Percentiles rank a stretch among this genome's conserved stretches.
These are phyloP conservation scores for Scheffersomyces spartinae DNA, from an alignment of 805 yeast genomes.

Conservation along the genomic window DNA sequence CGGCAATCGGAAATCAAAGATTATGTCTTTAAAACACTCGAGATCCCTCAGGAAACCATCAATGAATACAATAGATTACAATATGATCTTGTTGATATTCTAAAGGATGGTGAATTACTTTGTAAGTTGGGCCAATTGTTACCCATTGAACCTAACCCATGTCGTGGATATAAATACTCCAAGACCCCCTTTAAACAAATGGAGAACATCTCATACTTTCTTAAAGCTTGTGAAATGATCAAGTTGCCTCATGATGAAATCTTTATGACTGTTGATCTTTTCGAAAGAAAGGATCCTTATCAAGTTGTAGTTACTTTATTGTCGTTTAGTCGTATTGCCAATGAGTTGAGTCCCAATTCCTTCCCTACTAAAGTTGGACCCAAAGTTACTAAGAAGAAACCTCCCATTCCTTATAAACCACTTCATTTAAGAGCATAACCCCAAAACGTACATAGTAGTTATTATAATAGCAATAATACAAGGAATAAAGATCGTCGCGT, in stretches of 20 bases:
- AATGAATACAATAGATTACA: constrained; percentile 9
- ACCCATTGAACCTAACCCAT: constrained; percentile 13
- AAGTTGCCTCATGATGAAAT: constrained; percentile 77
- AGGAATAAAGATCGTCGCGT: too few species aligned
- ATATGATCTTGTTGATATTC: constrained; percentile 37
- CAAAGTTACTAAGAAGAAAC: constrained; percentile 31
- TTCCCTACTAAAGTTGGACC: constrained; percentile 27
- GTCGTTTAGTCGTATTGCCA: constrained; percentile 60
- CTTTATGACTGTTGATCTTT: constrained; percentile 70
- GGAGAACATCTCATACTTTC: constrained; percentile 74
- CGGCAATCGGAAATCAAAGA: constrained; percentile 30
- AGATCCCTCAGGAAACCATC: constrained; percentile 5
- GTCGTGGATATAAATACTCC: constrained; percentile 43
- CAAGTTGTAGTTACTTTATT: constrained; percentile 66
- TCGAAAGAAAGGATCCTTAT: constrained; percentile 63
- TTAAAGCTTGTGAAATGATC: constrained; percentile 44
- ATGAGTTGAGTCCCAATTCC: constrained; percentile 20
- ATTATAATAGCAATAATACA: too few species aligned
- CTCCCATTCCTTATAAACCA: too few species aligned
- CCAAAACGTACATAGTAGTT: too few species aligned
- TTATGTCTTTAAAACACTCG: constrained; percentile 41
- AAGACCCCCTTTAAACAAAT: constrained; percentile 66
- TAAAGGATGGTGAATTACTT: constrained; percentile 47
- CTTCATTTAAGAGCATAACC: too few species aligned
- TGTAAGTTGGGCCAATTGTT: constrained; percentile 22